Percentiles rank a stretch among this genome's conserved stretches.
Evolutionary conservation across 2,329 filamentous ascomycete genomes (phyloP).

Genomic region (Diaporthe eres): DNA sequence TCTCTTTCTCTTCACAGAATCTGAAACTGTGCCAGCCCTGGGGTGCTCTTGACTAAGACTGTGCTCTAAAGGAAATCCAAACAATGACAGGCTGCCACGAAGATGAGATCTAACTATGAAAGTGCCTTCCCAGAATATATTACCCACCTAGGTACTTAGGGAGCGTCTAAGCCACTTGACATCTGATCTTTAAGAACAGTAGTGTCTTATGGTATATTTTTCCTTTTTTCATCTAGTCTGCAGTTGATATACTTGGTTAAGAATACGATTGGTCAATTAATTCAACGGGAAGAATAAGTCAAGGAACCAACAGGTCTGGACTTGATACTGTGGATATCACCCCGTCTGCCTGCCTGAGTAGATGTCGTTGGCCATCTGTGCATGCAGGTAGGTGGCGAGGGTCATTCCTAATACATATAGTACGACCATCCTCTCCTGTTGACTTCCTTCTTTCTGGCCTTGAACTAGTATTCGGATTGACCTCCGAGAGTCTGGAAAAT

Average conservation of each 20-base stretch:
- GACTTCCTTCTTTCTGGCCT: neutral
- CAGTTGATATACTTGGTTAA: neutral
- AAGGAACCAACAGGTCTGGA: neutral
- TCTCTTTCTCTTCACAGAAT: no score
- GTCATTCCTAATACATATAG: neutral
- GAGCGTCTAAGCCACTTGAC: neutral
- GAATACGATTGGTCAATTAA: neutral
- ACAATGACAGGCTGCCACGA: no score
- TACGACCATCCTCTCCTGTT: neutral
- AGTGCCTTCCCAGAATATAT: no score
- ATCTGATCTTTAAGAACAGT: neutral
- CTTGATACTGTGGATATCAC: neutral
- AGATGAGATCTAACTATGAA: no score
- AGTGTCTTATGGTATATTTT: neutral
- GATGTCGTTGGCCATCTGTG: neutral
- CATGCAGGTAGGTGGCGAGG: neutral
- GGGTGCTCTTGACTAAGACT: no score
- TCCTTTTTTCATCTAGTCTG: neutral
- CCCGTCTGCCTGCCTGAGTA: neutral
- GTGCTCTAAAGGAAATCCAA: no score
- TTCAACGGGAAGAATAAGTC: neutral
- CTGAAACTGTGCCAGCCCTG: no score
- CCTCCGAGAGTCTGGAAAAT: neutral
- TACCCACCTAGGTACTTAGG: no score
- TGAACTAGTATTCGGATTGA: neutral